Evolutionary conservation across 2,329 filamentous ascomycete species (phyloP).

Genomic region (Aquanectria penicillioides): DNA sequence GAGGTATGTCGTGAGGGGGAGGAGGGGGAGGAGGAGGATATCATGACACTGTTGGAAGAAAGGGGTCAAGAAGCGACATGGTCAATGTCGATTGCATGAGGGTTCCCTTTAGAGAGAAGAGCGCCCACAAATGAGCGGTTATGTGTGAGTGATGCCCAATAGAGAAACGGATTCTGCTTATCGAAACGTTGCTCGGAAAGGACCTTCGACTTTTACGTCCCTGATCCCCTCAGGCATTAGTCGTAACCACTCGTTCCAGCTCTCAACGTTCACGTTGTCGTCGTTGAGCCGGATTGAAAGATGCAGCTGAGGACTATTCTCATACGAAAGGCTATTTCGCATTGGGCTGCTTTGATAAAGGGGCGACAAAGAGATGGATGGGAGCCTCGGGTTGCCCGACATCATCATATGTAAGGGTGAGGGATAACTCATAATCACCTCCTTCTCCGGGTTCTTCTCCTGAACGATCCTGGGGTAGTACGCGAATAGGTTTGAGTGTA

Average conservation of each 20-base stretch:
- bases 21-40: conserved; percentile 1
- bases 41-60: conserved; percentile 9
- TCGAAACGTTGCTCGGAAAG: conserved; percentile 49
- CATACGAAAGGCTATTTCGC: conserved; percentile 51
- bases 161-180: conserved; percentile 7
- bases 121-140: background rate
- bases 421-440: conserved; percentile 59
- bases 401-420: conserved; percentile 66
- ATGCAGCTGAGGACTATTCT: conserved; percentile 59
- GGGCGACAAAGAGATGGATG: conserved; percentile 66
- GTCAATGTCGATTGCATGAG: background rate
- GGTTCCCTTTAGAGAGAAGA: background rate
- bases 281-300: conserved; percentile 62
- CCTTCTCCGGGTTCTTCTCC: conserved; percentile 59
- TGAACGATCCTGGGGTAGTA: conserved; percentile 62
- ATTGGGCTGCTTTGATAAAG: conserved; percentile 54
- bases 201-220: conserved; percentile 65
- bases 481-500: conserved; percentile 64
- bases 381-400: conserved; percentile 61
- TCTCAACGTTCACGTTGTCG: conserved; percentile 61
- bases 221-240: conserved; percentile 66
- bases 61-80: background rate
- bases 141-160: background rate
- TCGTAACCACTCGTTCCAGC: conserved; percentile 67
- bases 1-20: conserved; percentile 23